Evolutionary conservation across 768 basidiomycete species (phyloP).

Genomic region (Kwoniella sp.): DNA sequence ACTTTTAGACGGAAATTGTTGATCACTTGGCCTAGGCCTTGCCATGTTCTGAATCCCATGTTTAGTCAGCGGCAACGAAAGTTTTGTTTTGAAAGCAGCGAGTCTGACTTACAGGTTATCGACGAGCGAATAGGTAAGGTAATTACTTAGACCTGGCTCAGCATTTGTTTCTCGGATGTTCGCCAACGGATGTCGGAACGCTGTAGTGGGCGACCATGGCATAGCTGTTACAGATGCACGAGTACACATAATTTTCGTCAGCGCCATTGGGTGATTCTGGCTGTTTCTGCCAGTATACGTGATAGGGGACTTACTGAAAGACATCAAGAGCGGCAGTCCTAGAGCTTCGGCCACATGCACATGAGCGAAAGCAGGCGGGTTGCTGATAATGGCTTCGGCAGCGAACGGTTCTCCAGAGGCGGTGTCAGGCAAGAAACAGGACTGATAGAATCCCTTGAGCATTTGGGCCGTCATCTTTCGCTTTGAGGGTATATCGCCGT

Average conservation of each 20-base stretch:
- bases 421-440: slow-evolving; percentile 33
- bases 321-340: slow-evolving; percentile 35
- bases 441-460: slow-evolving; percentile 59
- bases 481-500: slow-evolving; percentile 64
- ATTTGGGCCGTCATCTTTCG: slow-evolving; percentile 66
- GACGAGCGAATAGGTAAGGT: slow-evolving; percentile 62
- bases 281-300: too few relatives aligned
- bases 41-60: slow-evolving; percentile 13
- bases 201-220: slow-evolving; percentile 64
- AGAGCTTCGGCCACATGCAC: slow-evolving; percentile 36
- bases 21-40: slow-evolving; percentile 63
- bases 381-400: slow-evolving; percentile 33
- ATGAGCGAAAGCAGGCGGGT: slow-evolving; percentile 37
- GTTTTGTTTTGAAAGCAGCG: too few relatives aligned
- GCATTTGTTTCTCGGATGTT: slow-evolving; percentile 63
- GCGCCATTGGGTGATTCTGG: too few relatives aligned
- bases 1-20: slow-evolving; percentile 61
- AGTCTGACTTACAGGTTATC: slow-evolving; percentile 60
- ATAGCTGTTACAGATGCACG: slow-evolving; percentile 64
- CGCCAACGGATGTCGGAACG: slow-evolving; percentile 66
- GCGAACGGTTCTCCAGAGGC: slow-evolving; percentile 29
- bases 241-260: too few relatives aligned
- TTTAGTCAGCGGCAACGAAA: too few relatives aligned
- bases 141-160: slow-evolving; percentile 61
- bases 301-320: slow-evolving; percentile 60